These are phyloP conservation scores for Cryptosporidium ryanae DNA, from an alignment of 169 alveolate genomes.

Conservation along the genomic window DNA sequence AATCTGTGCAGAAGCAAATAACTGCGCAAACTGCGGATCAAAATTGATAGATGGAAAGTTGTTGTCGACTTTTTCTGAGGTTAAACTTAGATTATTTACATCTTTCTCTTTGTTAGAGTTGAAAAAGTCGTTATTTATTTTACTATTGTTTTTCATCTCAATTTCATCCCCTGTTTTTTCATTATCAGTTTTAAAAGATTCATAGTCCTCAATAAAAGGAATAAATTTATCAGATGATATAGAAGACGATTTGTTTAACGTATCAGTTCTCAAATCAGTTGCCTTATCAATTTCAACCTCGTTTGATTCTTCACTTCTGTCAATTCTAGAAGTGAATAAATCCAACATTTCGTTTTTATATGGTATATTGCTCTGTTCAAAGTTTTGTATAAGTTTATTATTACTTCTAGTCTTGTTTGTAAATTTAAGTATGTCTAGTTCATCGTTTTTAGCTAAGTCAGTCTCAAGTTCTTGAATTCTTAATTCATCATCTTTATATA, in stretches of 20 bases:
- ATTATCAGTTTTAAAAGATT: no score
- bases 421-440: not conserved
- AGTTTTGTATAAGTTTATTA: not conserved
- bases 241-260: not conserved
- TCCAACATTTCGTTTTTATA: not conserved
- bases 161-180: no score
- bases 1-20: slow-evolving; percentile 68
- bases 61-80: slow-evolving; percentile 27
- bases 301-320: not conserved
- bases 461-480: not conserved
- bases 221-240: slow-evolving; percentile 41
- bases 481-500: not conserved
- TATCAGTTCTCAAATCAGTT: not conserved
- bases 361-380: not conserved
- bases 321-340: not conserved
- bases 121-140: not conserved
- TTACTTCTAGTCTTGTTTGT: not conserved
- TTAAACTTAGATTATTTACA: not conserved
- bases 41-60: slow-evolving; percentile 36
- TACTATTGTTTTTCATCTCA: not conserved
- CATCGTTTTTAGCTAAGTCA: not conserved
- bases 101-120: not conserved
- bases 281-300: not conserved
- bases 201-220: slow-evolving; percentile 43
- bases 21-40: slow-evolving; percentile 68